A percentile compares a stretch with the other conserved stretches of the same genome.
Evolutionary conservation across 306 rosid species (phyloP).

Genomic region (Luffa acutangula): DNA sequence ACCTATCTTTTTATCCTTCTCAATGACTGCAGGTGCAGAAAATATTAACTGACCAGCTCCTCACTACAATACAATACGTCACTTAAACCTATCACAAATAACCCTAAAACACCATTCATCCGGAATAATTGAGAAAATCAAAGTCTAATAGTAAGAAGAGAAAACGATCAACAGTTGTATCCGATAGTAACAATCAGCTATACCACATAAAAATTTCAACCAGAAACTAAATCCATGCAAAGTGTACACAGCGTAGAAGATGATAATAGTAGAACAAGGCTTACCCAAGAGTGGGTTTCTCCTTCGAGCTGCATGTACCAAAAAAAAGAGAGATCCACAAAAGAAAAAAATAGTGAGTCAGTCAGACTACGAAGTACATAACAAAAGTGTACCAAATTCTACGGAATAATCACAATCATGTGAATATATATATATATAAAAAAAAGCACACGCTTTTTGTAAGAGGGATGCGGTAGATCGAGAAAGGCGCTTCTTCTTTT

Average conservation of each 20-base stretch:
- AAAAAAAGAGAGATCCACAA: conserved; percentile 16
- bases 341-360: background rate
- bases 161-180: too few relatives aligned
- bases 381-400: background rate
- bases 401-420: background rate
- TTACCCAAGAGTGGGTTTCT: conserved; percentile 99
- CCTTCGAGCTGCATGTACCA: conserved; percentile 81
- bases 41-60: background rate
- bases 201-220: background rate
- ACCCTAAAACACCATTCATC: background rate
- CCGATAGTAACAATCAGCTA: background rate
- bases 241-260: background rate
- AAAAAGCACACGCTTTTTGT: background rate
- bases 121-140: background rate
- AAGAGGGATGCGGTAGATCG: background rate
- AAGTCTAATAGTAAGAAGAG: background rate
- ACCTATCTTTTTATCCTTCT: background rate
- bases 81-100: background rate
- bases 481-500: background rate
- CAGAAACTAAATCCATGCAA: background rate
- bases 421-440: too few relatives aligned
- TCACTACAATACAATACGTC: background rate
- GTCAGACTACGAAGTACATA: background rate
- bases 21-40: background rate
- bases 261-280: conserved; percentile 10